Evolutionary conservation across 2,329 filamentous ascomycete species (phyloP).

Genomic region (Parastagonospora avenae): DNA sequence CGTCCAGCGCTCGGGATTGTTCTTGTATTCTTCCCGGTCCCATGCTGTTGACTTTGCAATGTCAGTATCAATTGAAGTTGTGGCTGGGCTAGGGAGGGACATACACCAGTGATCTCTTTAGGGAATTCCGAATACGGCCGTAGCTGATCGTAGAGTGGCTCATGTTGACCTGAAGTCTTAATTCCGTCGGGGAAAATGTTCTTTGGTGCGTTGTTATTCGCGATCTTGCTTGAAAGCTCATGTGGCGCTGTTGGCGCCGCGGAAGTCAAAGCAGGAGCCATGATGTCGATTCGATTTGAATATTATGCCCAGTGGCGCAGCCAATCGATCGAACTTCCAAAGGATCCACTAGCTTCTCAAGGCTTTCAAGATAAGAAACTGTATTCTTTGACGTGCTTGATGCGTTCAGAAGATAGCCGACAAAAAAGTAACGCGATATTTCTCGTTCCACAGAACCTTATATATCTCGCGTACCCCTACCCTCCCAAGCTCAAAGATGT

Average conservation of each 20-base stretch:
- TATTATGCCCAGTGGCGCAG: not conserved
- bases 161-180: conserved; percentile 73
- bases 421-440: not conserved
- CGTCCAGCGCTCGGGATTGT: conserved; percentile 71
- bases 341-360: not conserved
- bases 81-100: not conserved
- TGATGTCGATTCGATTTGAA: conserved; percentile 11
- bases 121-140: conserved; percentile 73
- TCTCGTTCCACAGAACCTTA: conserved; percentile 3
- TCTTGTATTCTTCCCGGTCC: conserved; percentile 67
- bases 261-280: conserved; percentile 50
- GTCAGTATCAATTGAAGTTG: not conserved
- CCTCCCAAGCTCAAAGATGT: conserved; percentile 13
- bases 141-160: conserved; percentile 69
- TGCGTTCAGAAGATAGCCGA: not conserved
- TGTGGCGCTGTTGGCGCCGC: conserved; percentile 46
- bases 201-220: conserved; percentile 44
- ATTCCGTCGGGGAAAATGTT: conserved; percentile 67
- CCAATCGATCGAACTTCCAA: not conserved
- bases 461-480: conserved; percentile 17
- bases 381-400: not conserved
- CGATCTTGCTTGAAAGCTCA: conserved; percentile 33
- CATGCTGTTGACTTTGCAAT: conserved; percentile 65
- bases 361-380: not conserved
- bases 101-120: conserved; percentile 65